Conservation (phyloP, 1,284 basidiomycete species). For the Ceratobasidium sp. region DNA sequence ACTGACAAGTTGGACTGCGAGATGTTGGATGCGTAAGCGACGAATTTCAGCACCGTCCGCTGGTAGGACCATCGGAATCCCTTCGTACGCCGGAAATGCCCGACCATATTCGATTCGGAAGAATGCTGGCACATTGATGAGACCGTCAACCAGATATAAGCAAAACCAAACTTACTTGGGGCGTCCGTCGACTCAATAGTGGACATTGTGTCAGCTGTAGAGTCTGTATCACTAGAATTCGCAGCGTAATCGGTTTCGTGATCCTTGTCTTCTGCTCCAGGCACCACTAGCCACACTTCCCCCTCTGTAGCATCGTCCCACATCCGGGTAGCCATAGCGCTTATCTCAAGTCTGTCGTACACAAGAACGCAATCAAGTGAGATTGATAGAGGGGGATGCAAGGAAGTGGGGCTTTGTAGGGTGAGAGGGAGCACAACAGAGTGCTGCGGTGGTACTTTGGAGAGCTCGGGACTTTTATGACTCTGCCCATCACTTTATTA, state of each 20-base stretch:
- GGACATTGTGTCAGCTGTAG: neutral
- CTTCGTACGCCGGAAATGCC: conserved; percentile 38
- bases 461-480: too few relatives aligned
- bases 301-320: conserved; percentile 17
- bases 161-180: neutral
- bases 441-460: too few relatives aligned
- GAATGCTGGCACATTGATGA: conserved; percentile 30
- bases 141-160: neutral
- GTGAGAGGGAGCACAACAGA: too few relatives aligned
- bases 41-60: conserved; percentile 37
- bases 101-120: conserved; percentile 43
- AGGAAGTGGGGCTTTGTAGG: too few relatives aligned
- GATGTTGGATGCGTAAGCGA: conserved; percentile 38
- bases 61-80: conserved; percentile 39
- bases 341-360: too few relatives aligned
- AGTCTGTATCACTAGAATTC: neutral
- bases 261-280: neutral
- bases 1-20: conserved; percentile 38
- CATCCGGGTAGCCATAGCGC: conserved; percentile 11
- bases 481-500: too few relatives aligned
- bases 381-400: too few relatives aligned
- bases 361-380: too few relatives aligned
- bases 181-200: conserved; percentile 10
- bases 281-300: conserved; percentile 6
- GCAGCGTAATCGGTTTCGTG: neutral